These are phyloP conservation scores for Pseudoturritis turrita DNA, from an alignment of 345 rosid species.

Conservation along the genomic window DNA sequence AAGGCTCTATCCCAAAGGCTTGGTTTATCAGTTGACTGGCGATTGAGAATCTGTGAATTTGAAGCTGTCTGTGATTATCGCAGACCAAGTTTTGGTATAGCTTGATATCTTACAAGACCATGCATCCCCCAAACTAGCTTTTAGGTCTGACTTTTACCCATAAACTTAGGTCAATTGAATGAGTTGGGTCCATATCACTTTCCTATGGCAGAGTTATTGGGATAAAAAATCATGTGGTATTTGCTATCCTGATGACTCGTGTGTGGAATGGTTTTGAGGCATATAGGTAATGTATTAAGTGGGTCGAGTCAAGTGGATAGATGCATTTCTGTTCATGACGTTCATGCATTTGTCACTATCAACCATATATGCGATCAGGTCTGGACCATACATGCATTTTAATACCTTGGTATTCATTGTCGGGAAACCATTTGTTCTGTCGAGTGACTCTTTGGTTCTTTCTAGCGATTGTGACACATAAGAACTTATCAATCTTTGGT, in stretches of 20 bases:
- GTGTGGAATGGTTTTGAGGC: slow-evolving; percentile 5
- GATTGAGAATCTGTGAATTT: not conserved
- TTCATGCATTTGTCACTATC: not conserved
- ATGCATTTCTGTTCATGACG: not conserved
- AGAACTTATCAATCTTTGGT: slow-evolving; percentile 11
- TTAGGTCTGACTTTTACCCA: not conserved
- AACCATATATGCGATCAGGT: not conserved
- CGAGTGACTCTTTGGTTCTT: not conserved
- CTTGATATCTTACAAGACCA: not conserved
- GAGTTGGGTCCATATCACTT: not conserved
- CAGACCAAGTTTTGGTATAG: not conserved
- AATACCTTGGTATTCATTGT: not conserved
- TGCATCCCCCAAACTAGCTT: not conserved
- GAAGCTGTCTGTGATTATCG: too few relatives aligned
- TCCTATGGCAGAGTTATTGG: not conserved
- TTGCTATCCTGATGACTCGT: not conserved
- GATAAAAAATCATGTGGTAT: not conserved
- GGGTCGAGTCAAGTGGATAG: slow-evolving; percentile 11
- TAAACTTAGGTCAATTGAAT: not conserved
- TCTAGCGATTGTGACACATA: slow-evolving; percentile 2
- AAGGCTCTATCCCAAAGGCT: not conserved
- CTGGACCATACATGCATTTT: too few relatives aligned
- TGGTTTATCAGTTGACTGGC: not conserved
- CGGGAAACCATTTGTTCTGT: not conserved
- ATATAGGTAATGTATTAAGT: not conserved